Evolutionary conservation across 768 basidiomycete species (phyloP), one percentile per base, ranked within the genome.

Genomic region (Leccinellum rugosiceps): DNA sequence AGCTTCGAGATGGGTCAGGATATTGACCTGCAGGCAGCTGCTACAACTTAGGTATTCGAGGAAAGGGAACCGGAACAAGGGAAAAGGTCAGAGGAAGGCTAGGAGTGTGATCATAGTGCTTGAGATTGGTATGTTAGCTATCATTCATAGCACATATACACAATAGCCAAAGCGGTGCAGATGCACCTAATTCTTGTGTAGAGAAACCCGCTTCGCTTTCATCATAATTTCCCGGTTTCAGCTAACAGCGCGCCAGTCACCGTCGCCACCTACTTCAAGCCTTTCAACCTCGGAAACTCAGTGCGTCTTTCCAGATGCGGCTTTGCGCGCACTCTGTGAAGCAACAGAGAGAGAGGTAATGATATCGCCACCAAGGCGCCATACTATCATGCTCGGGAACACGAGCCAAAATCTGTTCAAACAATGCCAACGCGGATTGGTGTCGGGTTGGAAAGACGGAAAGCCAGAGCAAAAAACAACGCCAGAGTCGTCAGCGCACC

Each of bases 391-490:
- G 28, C 75, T 65, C 3, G 92, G 92, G 23, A 92, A 64, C 44
- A 92, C 66, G 54, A 94, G 72, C 92, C 92, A 94, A n/a, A 88
- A 61, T 2, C 90, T 92, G 51, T 38, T 7, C 21, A n/a, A 35
- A 45, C 21, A 50, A 17, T 44, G 15, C 31, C 53, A 15, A 19
- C 7, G 0, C 9, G 1, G n/a, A 48, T 19, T 3, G 17, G 23
- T 6, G 6, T 15, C 3, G n/a, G 25, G 25, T 26, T 17, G 28
- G 11, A 15, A 34, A n/a, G 38, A 11, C 25, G 9, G 8, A n/a
- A 30, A 25, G 30, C n/a, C 38, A 41, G n/a, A 41, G 19, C 7
- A 15, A 32, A 30, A 14, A 23, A 17, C 6, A 30, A 26, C 14
- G 19, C 21, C 6, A 10, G 17, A 15, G 7, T 35, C 26, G 17